Evolutionary conservation across 495 filamentous ascomycete genomes (phyloP), one percentile per base, ranked within the genome.

Genomic region (Eremomyces bilateralis): DNA sequence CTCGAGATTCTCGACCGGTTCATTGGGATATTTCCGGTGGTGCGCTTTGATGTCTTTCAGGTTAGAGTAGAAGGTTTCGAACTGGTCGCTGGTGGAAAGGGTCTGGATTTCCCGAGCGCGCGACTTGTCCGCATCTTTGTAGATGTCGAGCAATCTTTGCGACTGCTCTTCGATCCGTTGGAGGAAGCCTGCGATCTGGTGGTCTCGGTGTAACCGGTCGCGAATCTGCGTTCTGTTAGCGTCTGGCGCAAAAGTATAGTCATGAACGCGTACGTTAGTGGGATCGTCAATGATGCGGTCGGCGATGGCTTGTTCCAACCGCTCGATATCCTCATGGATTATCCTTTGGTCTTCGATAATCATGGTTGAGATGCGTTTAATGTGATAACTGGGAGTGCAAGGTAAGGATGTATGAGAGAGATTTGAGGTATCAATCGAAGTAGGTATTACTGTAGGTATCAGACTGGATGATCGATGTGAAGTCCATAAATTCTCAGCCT

Each of bases 1-100:
- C 57, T 97, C 88, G 10, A 94, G 69, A 48, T 95, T 93, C 52
- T 95, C 90, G 19, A 90, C 79, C 2, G 76, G 84, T 48, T 92
- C 81, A 52, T 90, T 91, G 0, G 84, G 90, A 42, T 97, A 94
- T 40, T 73, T 71, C 33, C 75, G 68, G 55, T 94, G 82, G 46
- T 84, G 90, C 31, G 77, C 70, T 44, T 80, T 90, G 49, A 91
- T 79, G 1, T 69, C 66, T 35, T 63, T 54, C 3, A 92, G 56
- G 46, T 91, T 80, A 37, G 74, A 79, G 57, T 91, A 84, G 55
- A 97, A 95, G 43, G 80, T 76, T 30, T 90, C 81, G 44, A 91
- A 85, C 1, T 80, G 71, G 41, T 97, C 88, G 38, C 83, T 84
- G 0, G 74, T 77, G 25, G 76, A 73, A 37, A 95, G 77, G 6